Base-by-base conservation (phyloP, 176 grass and related monocot species). In the Eleusine indica region DNA sequence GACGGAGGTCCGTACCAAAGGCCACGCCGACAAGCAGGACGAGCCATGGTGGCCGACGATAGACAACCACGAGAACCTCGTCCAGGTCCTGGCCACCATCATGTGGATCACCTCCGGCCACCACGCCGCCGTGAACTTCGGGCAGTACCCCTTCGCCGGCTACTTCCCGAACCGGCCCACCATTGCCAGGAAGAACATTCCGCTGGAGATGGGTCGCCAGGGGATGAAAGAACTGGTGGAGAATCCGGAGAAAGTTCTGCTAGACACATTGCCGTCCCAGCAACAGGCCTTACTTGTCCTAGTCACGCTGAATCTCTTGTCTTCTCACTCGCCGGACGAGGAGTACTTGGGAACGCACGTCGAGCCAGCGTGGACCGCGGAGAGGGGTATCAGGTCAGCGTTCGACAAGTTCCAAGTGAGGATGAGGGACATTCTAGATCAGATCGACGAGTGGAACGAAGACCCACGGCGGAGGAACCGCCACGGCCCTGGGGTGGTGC, bases 111-210 rank as follows among this genome's bases (percentile, higher is more conserved):
- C 82, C 1, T 94, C 94, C 11, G 89, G 76, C 0, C 91, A 97
- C 57, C 94, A 97, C 15, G 94, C 91, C 1, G 89, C 94, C 0
- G 84, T 97, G 30, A 97, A 94, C 60, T 94, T 97, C n/a, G 89
- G 91, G 13, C 91, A 94, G 51, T 97, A 97, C 9, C 91, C 80
- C 0, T 94, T 49, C 44, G 87, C 66, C 16, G 94, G 94, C 0
- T 97, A 94, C 76, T 80, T 97, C 83, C 94, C 94, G 0, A 97
- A 97, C 67, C 82, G 87, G 0, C 91, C 94, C 0, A 91, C 94
- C 1, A 74, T 91, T 18, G 85, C 86, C 8, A 72, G 91, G 72
- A 75, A 72, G 39, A 90, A 91, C 71, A 86, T 97, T 25, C 94
- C 91, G 3, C 3, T 32, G 49, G 90, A 92, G 76, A 77, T 71